A percentile compares a stretch with the other conserved stretches of the same genome.
These are phyloP conservation scores for Rhododendron mucronatum DNA, from an alignment of 148 eudicot species.

Conservation along the genomic window DNA sequence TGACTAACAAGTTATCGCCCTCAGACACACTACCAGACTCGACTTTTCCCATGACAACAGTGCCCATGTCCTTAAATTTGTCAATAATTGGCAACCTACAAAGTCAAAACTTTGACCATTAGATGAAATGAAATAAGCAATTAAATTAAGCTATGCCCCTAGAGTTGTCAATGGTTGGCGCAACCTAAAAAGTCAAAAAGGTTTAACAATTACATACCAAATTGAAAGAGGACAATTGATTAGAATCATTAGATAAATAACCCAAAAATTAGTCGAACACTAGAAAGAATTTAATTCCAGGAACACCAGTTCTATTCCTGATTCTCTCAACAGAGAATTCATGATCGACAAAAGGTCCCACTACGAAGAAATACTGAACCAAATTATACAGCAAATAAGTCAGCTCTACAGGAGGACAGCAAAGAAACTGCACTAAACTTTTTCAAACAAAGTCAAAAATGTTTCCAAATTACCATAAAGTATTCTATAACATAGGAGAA, in stretches of 20 bases:
- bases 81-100: conserved; percentile 74
- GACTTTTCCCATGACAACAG: conserved; percentile 92
- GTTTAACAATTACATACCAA: neutral
- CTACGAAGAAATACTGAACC: neutral
- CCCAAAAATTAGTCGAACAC: too few species aligned
- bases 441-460: neutral
- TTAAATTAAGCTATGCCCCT: neutral
- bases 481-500: neutral
- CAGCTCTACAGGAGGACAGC: neutral
- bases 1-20: conserved; percentile 63
- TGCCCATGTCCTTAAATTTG: conserved; percentile 88
- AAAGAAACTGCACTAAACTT: neutral
- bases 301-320: neutral
- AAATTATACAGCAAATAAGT: neutral
- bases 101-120: neutral
- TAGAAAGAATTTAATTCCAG: neutral
- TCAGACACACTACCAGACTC: conserved; percentile 79
- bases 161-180: neutral
- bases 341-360: neutral
- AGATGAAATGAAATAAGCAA: neutral
- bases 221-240: neutral
- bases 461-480: neutral
- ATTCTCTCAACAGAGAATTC: neutral
- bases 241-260: too few species aligned
- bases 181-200: neutral